These are phyloP conservation scores for Trypanosoma rangeli DNA, from an alignment of 208 protist genomes.

Conservation along the genomic window DNA sequence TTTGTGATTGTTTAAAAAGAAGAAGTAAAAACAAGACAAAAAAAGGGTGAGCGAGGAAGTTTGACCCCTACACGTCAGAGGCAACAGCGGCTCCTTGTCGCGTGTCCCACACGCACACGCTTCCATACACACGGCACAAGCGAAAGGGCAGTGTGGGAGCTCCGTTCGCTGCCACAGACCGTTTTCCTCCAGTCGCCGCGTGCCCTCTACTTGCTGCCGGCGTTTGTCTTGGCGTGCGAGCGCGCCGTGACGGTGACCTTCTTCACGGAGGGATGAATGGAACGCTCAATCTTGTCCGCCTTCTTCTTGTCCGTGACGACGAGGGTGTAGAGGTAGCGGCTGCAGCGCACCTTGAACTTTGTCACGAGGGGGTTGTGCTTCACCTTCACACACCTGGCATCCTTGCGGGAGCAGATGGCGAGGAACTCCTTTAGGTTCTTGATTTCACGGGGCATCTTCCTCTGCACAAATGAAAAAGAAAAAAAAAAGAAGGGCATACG, in stretches of 20 bases:
- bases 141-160: neutral
- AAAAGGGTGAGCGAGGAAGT: slow-evolving; percentile 15
- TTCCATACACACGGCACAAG: slow-evolving; percentile 5
- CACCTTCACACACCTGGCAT: slow-evolving; percentile 92
- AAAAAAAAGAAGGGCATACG: neutral
- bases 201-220: slow-evolving; percentile 57
- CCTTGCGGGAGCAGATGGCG: slow-evolving; percentile 91
- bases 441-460: slow-evolving; percentile 88
- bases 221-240: slow-evolving; percentile 84
- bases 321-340: slow-evolving; percentile 91
- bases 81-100: neutral
- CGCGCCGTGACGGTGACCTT: slow-evolving; percentile 86
- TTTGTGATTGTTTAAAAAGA: too few species aligned
- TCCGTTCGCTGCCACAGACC: too few species aligned
- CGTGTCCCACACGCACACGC: neutral
- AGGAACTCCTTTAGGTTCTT: slow-evolving; percentile 94
- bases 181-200: neutral
- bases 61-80: neutral
- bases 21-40: slow-evolving; percentile 22
- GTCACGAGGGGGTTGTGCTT: slow-evolving; percentile 88
- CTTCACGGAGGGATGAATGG: slow-evolving; percentile 89
- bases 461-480: slow-evolving; percentile 2
- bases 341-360: slow-evolving; percentile 95
- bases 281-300: slow-evolving; percentile 90
- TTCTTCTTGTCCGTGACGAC: slow-evolving; percentile 92